Evolutionary conservation across 2,329 filamentous ascomycete species (phyloP).

Genomic region (Chalaropsis thielavioides): DNA sequence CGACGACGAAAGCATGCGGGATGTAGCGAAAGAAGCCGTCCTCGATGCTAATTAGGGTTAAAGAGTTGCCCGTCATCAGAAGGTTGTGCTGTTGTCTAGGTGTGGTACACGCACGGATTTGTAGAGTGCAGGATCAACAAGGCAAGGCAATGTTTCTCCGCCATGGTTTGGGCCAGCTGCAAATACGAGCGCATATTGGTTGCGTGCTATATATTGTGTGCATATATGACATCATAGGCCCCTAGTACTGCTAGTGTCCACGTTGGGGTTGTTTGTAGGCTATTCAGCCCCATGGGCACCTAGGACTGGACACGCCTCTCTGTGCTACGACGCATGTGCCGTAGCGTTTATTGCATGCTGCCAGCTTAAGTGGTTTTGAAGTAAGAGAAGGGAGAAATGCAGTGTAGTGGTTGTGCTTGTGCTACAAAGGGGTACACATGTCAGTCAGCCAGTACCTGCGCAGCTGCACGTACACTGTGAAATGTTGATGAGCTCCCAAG

Average conservation of each 20-base stretch:
- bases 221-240: background rate
- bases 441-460: background rate
- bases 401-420: too few relatives aligned
- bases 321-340: too few relatives aligned
- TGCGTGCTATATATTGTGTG: background rate
- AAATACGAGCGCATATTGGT: background rate
- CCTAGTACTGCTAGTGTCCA: background rate
- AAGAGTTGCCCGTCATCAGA: background rate
- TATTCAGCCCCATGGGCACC: background rate
- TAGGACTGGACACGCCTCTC: too few relatives aligned
- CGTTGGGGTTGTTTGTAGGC: background rate
- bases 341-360: too few relatives aligned
- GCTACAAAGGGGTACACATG: too few relatives aligned
- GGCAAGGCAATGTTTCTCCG: background rate
- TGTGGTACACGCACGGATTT: background rate
- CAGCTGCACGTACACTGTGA: background rate
- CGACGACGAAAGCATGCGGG: constrained; percentile 22
- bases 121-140: background rate
- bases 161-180: background rate
- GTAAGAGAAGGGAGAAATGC: too few relatives aligned
- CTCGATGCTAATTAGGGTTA: background rate
- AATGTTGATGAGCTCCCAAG: background rate
- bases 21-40: constrained; percentile 16
- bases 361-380: too few relatives aligned
- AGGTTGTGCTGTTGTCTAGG: background rate